Evolutionary conservation across 2,329 filamentous ascomycete genomes (phyloP), one percentile per base, ranked within the genome.

Genomic region (Aspergillus pseudonomiae): DNA sequence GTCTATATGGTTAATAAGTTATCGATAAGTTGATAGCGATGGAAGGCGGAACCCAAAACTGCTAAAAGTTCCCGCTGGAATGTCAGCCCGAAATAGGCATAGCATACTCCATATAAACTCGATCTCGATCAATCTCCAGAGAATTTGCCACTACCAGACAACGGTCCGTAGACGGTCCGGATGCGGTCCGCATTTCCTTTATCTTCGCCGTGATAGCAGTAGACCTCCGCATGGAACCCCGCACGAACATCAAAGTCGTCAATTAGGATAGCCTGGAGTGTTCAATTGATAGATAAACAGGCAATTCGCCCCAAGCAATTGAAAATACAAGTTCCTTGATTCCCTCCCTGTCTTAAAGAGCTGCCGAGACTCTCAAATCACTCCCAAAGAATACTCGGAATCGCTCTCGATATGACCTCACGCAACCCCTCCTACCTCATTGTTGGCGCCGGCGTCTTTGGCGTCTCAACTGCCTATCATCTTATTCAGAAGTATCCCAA

Each of bases 401-500:
- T 41, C 36, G 36, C 36, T 19, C 16, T 41, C 36, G 19, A 41
- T 16, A 41, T 41, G 36, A 41, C 36, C 36, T n/a, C 36, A 3
- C 36, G 16, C 36, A 41, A 41, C 16, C 36, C 36, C 0, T 41
- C 36, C 4, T 41, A 41, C 36, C 36, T 41, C 7, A 41, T 41
- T 41, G 16, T 41, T 3, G 36, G 36, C 2, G 36, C 36, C 28
- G 71, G 71, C 26, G 71, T 73, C 34, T 73, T 73, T 30, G 71
- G 71, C 24, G 71, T 73, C 4, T 73, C 71, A 34, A 73, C 71
- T 6, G 71, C 71, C 60, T 73, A 72, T 32, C 66, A 71, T 46
- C 68, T 73, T 6, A 73, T 73, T 30, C 70, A 67, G 45, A 73
- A 72, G 41, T 73, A 73, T 19, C 71, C 71, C 59, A 70, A 73